Evolutionary conservation across 2,329 filamentous ascomycete genomes (phyloP).

Genomic region (Colletotrichum chlorophyti): DNA sequence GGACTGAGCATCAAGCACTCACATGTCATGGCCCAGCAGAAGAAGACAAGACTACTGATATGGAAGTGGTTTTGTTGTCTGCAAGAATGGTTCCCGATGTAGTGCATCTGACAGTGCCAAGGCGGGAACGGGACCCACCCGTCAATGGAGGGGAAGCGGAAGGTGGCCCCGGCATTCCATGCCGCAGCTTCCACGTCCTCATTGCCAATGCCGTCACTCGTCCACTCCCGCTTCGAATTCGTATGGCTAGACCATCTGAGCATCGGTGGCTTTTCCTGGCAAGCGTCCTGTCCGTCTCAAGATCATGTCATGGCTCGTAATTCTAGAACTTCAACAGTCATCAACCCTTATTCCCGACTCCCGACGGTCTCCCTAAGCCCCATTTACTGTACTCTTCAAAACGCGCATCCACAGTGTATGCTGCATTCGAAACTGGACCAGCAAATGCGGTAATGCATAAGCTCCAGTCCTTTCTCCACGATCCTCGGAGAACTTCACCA

Average conservation of each 20-base stretch:
- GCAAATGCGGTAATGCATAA: slow-evolving; percentile 20
- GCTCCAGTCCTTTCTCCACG: not conserved
- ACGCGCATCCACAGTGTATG: too few species aligned
- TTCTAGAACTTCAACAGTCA: not conserved
- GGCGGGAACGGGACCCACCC: slow-evolving; percentile 19
- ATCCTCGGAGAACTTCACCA: not conserved
- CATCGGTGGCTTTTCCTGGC: not conserved
- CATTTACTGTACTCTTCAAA: too few species aligned
- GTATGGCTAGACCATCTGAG: slow-evolving; percentile 5
- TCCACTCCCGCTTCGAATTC: not conserved
- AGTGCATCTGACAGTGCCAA: slow-evolving; percentile 21
- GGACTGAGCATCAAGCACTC: too few species aligned
- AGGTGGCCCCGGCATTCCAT: slow-evolving; percentile 29
- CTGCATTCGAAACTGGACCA: slow-evolving; percentile 8
- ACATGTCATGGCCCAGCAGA: too few species aligned
- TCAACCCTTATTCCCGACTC: not conserved
- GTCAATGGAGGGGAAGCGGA: slow-evolving; percentile 3
- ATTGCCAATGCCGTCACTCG: slow-evolving; percentile 22
- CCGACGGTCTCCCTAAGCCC: too few species aligned
- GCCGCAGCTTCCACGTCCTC: not conserved
- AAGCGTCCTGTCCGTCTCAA: not conserved
- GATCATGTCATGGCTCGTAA: slow-evolving; percentile 2
- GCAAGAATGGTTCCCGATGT: not conserved
- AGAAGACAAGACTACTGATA: too few species aligned
- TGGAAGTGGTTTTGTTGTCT: not conserved